Evolutionary conservation across 2,329 filamentous ascomycete genomes (phyloP).

Genomic region (Aspergillus transmontanensis): DNA sequence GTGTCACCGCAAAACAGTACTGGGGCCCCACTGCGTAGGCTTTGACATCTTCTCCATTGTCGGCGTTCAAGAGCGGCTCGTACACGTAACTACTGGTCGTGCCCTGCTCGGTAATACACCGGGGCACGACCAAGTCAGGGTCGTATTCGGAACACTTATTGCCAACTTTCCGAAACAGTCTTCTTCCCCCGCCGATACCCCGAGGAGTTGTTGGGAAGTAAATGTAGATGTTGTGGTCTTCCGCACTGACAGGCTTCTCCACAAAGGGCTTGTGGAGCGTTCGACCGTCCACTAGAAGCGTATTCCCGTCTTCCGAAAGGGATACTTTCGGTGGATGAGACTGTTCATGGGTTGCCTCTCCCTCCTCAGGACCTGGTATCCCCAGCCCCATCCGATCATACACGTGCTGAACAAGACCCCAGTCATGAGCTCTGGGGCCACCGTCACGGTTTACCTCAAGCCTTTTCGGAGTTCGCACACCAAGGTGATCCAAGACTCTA

Average conservation of each 20-base stretch:
- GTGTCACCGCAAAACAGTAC: constrained; percentile 90
- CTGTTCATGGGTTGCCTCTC: constrained; percentile 32
- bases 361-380: not conserved
- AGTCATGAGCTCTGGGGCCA: constrained; percentile 66
- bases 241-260: constrained; percentile 89
- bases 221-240: constrained; percentile 95
- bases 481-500: constrained; percentile 77
- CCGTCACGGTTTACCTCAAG: constrained; percentile 88
- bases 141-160: constrained; percentile 95
- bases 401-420: not conserved
- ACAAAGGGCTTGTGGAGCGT: constrained; percentile 86
- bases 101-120: constrained; percentile 73
- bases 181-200: constrained; percentile 69
- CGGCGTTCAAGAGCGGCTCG: constrained; percentile 88
- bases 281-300: constrained; percentile 77
- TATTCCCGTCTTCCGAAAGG: constrained; percentile 79
- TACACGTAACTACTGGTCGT: constrained; percentile 78
- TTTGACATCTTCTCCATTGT: constrained; percentile 94
- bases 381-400: not conserved
- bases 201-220: constrained; percentile 71
- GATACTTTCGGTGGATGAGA: constrained; percentile 78
- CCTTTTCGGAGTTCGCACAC: constrained; percentile 79
- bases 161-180: constrained; percentile 89
- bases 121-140: constrained; percentile 70
- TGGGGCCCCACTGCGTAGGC: constrained; percentile 87